phyloP scores from a whole-genome alignment of 768 basidiomycete genomes.

The Leccinum imitatum region DNA sequence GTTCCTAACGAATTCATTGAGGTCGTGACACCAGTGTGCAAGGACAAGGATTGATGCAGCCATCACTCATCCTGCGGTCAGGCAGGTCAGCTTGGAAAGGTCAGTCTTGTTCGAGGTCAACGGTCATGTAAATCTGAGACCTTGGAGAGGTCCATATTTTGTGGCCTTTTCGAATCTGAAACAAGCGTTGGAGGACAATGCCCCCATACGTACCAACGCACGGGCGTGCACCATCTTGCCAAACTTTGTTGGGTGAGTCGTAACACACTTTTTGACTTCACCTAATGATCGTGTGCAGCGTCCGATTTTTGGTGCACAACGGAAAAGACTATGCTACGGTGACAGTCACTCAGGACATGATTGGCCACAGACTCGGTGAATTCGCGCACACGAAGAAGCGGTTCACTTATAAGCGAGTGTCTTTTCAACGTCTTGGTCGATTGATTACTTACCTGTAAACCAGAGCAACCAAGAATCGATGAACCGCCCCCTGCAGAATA shows the following conservation, averaged over 20 bases:
- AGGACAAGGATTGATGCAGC: conserved; percentile 47
- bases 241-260: conserved; percentile 87
- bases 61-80: conserved; percentile 56
- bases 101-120: conserved; percentile 22
- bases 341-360: conserved; percentile 92
- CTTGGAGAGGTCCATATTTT: conserved; percentile 80
- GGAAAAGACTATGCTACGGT: conserved; percentile 90
- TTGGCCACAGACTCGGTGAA: conserved; percentile 96
- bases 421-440: neutral
- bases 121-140: neutral
- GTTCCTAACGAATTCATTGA: too few relatives aligned
- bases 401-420: conserved; percentile 79
- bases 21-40: too few relatives aligned
- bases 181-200: conserved; percentile 75
- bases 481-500: neutral
- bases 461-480: neutral
- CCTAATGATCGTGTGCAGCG: conserved; percentile 39
- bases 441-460: neutral
- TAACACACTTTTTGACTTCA: neutral
- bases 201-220: conserved; percentile 84
- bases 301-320: conserved; percentile 92
- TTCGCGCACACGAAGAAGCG: conserved; percentile 88
- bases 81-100: conserved; percentile 89
- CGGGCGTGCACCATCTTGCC: conserved; percentile 91
- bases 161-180: conserved; percentile 88